Conservation (phyloP, 2,329 filamentous ascomycete species). For the Cladophialophora exuberans region DNA sequence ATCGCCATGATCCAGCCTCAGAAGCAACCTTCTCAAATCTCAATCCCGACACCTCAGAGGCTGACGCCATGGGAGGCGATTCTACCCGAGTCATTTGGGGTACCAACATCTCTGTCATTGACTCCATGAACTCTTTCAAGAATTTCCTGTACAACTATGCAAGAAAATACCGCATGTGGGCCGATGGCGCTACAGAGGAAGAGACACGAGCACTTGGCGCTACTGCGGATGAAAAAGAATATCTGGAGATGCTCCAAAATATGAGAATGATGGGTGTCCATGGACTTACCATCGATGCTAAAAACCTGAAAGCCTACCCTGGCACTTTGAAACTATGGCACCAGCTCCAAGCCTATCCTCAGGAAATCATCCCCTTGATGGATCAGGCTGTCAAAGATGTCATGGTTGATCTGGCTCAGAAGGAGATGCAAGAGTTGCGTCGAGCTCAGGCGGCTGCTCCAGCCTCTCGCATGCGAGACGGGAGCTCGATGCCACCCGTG, state of each 20-base stretch:
- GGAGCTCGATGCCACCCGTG: slow-evolving; percentile 75
- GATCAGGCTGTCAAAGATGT: slow-evolving; percentile 92
- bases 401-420: slow-evolving; percentile 85
- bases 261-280: slow-evolving; percentile 87
- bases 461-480: slow-evolving; percentile 52
- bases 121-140: slow-evolving; percentile 84
- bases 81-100: slow-evolving; percentile 91
- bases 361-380: slow-evolving; percentile 95
- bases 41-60: slow-evolving; percentile 87
- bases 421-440: slow-evolving; percentile 73
- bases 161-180: slow-evolving; percentile 90
- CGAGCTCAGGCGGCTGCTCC: slow-evolving; percentile 56
- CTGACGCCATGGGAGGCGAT: slow-evolving; percentile 79
- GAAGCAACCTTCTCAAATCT: slow-evolving; percentile 69
- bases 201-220: slow-evolving; percentile 69
- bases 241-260: slow-evolving; percentile 81
- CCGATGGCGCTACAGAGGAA: slow-evolving; percentile 78
- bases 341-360: slow-evolving; percentile 89
- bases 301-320: slow-evolving; percentile 89
- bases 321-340: slow-evolving; percentile 93
- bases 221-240: slow-evolving; percentile 77
- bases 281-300: slow-evolving; percentile 83
- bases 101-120: slow-evolving; percentile 91
- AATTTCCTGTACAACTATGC: slow-evolving; percentile 92
- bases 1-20: slow-evolving; percentile 51